Evolutionary conservation across 345 rosid genomes (phyloP), one percentile per base, ranked within the genome.

Genomic region (Pugionium dolabratum): DNA sequence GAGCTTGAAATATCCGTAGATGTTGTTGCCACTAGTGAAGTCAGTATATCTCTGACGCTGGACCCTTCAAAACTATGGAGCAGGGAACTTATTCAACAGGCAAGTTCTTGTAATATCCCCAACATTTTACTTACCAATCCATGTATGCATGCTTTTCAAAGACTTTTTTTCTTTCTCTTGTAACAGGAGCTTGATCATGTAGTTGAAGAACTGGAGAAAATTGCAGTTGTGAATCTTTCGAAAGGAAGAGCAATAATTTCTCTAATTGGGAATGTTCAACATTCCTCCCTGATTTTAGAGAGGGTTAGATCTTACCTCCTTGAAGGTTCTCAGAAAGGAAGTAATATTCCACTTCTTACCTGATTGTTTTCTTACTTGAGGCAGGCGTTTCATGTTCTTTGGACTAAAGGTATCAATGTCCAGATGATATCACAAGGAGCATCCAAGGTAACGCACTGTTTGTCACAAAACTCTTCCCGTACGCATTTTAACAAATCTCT

Each of bases 391-490:
- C 77, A 54, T 46, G 99, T 88, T 77, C 96, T 95, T 51, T 80
- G 87, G 73, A 80, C 81, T 67, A 85, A 82, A 50, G 93, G 96
- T 54, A 90, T 91, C 51, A 95, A 91, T 73, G 99, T 95, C 69
- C 99, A 95, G 79, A 91, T 95, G 99, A 95, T 91, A 78, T 95
- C 97, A 63, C 96, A 95, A 82, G 97, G 99, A 42, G 97, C 99
- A 62, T 95, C 99, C 18, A 95, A 95, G 97, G 99, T 94, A 40
- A 18, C 18, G 32, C 61, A 60, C 34, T 48, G 59, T 34, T 40
- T 36, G 25, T 41, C 42, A 46, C 63, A 52, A 10, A 50, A 48
- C 31, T 65, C 31, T 40, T 6, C 43, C 30, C 33, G 4, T 44
- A 4, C 9, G 6, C 48, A 11, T 32, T 32, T 34, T 45, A 26